Base-by-base conservation (phyloP, 2,329 filamentous ascomycete species). In the Epichloe hybrida region DNA sequence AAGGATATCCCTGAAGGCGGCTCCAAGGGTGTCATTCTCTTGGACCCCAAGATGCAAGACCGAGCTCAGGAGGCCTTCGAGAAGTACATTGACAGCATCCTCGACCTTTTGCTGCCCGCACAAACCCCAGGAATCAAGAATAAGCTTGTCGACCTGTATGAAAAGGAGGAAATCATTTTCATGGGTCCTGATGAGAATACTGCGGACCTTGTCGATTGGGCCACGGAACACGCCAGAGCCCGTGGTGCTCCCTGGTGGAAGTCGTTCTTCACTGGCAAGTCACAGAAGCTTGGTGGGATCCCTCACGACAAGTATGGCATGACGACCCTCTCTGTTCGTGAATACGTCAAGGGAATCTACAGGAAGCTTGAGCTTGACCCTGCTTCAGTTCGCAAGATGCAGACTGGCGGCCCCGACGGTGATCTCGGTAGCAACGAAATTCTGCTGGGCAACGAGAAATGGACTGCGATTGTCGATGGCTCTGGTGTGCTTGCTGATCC, bases 111-210 rank as follows among this genome's bases (percentile, higher is more conserved):
- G 38, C 77, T 98, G 45, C 88, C 88, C 11, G 88, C 93, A 0
- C 79, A 81, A 60, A 95, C 89, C 52, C 93, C 93, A 11, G 93
- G 93, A 57, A 98, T 98, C 77, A 98, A 98, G 76, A 95, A 98
- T 63, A 93, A 93, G 1, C 90, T 98, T 54, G 91, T 98, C 52
- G 93, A 98, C 67, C 74, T 96, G 31, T 86, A 97, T 66, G 88
- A 88, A 59, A 93, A 95, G 72, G 77, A 95, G 64, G 93, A 98
- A 69, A 98, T 98, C 55, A 74, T 98, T 21, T 98, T 98, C 76
- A 87, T 98, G 88, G 93, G 93, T 36, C 93, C 93, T 0, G 93
- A 98, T 59, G 93, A 98, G 81, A 98, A 98, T 72, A 98, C 93
- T 1, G 93, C 93, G 21, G 88, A 95, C 62, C 77, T 98, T 36